phyloP scores from a whole-genome alignment of 129 eudicot genomes.

The Saposhnikovia divaricata region DNA sequence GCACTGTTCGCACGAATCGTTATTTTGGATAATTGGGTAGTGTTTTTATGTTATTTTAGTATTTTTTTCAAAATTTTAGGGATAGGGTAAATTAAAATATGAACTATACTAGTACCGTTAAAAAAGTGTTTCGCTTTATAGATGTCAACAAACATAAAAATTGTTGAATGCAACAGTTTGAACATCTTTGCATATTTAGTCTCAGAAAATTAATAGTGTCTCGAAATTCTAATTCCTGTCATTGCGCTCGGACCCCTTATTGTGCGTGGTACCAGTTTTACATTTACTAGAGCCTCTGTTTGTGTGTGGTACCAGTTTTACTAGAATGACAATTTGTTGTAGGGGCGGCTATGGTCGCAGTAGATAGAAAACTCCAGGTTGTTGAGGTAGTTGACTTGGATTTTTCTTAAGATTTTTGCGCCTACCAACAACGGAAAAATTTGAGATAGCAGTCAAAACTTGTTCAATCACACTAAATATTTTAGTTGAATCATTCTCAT shows the following conservation, averaged over 20 bases:
- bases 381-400: conserved; percentile 2
- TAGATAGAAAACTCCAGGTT: neutral
- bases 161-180: too few relatives aligned
- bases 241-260: neutral
- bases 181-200: too few relatives aligned
- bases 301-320: neutral
- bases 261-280: neutral
- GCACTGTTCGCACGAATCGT: too few relatives aligned
- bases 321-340: neutral
- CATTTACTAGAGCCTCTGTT: neutral
- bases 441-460: conserved; percentile 1
- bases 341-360: neutral
- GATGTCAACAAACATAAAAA: too few relatives aligned
- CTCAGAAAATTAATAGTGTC: too few relatives aligned
- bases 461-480: conserved; percentile 3
- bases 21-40: too few relatives aligned
- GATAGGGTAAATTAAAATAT: too few relatives aligned
- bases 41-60: too few relatives aligned
- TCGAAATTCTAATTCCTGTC: too few relatives aligned
- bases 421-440: conserved; percentile 3
- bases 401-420: neutral
- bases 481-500: neutral
- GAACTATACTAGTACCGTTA: too few relatives aligned
- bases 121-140: too few relatives aligned
- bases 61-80: too few relatives aligned